Conservation (phyloP, 2,329 filamentous ascomycete species). For the Neonectria neomacrospora region DNA sequence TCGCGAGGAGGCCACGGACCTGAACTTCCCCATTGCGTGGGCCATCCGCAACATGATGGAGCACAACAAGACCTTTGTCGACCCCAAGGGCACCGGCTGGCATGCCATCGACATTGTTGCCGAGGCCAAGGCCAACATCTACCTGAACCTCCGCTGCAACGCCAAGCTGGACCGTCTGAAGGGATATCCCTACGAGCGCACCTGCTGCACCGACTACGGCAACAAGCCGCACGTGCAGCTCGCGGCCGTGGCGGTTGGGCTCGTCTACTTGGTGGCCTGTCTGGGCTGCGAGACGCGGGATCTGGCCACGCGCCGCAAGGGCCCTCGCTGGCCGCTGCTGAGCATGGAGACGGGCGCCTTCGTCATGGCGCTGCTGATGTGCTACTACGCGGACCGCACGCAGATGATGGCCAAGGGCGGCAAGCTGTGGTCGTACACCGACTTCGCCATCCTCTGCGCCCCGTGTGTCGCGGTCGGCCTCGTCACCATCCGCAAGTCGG, state of each 20-base stretch:
- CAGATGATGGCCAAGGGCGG: constrained; percentile 45
- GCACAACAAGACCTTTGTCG: constrained; percentile 35
- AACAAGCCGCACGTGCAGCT: constrained; percentile 39
- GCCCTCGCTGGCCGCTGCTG: constrained; percentile 31
- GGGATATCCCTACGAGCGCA: constrained; percentile 58
- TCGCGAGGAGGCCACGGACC: constrained; percentile 23
- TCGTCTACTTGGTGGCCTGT: constrained; percentile 35
- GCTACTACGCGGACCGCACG: constrained; percentile 46
- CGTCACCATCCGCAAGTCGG: constrained; percentile 35
- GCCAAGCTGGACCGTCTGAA: constrained; percentile 47
- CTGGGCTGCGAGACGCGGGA: constrained; percentile 29
- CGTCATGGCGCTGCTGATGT: constrained; percentile 41
- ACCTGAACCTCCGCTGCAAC: constrained; percentile 66
- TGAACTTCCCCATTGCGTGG: constrained; percentile 36
- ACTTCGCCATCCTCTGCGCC: constrained; percentile 37
- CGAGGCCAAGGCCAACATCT: constrained; percentile 52
- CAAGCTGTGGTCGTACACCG: constrained; percentile 38
- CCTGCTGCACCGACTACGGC: constrained; percentile 63
- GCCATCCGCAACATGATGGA: constrained; percentile 32
- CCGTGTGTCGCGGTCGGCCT: constrained; percentile 35
- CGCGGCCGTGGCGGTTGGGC: constrained; percentile 32
- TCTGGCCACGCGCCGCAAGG: constrained; percentile 24
- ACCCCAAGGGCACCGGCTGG: constrained; percentile 41
- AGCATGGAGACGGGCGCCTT: constrained; percentile 43
- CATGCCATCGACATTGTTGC: constrained; percentile 46